A percentile compares a stretch with the other conserved stretches of the same genome.
Conservation (phyloP, 2,329 filamentous ascomycete genomes). For the Penicillium decumbens region DNA sequence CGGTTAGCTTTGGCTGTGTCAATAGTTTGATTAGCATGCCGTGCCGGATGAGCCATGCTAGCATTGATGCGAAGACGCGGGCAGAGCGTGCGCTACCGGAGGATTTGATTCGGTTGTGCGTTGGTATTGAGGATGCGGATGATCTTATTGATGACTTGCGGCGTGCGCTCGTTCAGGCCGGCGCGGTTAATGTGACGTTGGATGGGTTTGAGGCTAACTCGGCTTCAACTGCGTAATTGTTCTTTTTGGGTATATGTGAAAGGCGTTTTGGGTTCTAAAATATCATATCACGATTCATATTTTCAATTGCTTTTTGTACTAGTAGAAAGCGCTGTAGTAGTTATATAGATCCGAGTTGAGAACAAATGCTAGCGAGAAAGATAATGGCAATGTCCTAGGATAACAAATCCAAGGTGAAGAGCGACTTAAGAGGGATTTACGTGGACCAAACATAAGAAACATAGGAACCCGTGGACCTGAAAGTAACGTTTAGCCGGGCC, state of each 20-base stretch:
- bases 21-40: conserved; percentile 99
- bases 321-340: neutral
- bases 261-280: conserved; percentile 18
- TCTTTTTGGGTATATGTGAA: conserved; percentile 2
- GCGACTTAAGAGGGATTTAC: too few relatives aligned
- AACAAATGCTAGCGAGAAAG: neutral
- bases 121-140: conserved; percentile 89
- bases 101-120: conserved; percentile 90
- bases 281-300: conserved; percentile 4
- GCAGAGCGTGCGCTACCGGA: conserved; percentile 88
- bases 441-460: too few relatives aligned
- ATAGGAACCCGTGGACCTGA: too few relatives aligned
- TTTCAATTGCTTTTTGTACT: neutral
- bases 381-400: neutral
- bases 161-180: conserved; percentile 87
- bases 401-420: too few relatives aligned
- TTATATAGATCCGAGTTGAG: neutral
- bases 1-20: conserved; percentile 95
- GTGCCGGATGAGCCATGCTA: conserved; percentile 98
- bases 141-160: conserved; percentile 91
- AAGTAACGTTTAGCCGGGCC: conserved; percentile 19
- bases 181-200: conserved; percentile 79
- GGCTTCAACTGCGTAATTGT: conserved; percentile 4
- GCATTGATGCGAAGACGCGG: conserved; percentile 91
- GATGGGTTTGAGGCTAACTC: conserved; percentile 70